These are phyloP conservation scores for Rhizophagus prolifer DNA, from an alignment of 192 early-diverging fungal species.

Conservation along the genomic window DNA sequence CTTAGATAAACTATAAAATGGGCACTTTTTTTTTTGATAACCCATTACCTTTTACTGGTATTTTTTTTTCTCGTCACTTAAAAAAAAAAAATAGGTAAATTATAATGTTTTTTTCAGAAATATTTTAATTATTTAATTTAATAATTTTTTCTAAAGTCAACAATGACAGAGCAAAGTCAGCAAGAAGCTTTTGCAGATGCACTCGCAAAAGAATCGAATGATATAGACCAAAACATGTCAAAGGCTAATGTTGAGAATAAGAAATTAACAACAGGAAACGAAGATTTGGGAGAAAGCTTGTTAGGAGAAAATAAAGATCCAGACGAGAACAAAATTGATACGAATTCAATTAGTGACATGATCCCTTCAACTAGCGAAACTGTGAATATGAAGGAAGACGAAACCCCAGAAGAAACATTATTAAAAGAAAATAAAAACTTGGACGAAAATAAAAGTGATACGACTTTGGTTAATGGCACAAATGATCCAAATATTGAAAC, in stretches of 20 bases:
- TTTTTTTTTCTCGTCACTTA: too few relatives aligned
- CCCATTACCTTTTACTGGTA: too few relatives aligned
- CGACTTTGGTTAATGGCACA: too few relatives aligned
- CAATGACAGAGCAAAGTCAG: not conserved
- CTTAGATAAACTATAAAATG: too few relatives aligned
- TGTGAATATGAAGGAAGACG: not conserved
- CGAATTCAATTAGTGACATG: not conserved
- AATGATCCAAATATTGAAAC: too few relatives aligned
- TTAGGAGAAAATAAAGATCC: not conserved
- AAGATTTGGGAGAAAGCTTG: not conserved
- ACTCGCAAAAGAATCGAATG: not conserved
- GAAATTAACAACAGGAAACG: too few relatives aligned
- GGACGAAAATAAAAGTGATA: too few relatives aligned
- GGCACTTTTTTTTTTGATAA: too few relatives aligned
- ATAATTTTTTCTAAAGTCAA: not conserved
- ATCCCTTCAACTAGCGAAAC: not conserved
- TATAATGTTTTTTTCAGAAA: too few relatives aligned
- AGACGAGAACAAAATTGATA: not conserved
- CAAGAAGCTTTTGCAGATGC: not conserved
- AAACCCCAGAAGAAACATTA: not conserved
- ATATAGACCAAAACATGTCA: not conserved
- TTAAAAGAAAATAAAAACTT: not conserved
- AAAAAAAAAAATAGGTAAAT: too few relatives aligned
- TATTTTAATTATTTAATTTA: too few relatives aligned
- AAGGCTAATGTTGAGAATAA: not conserved